Evolutionary conservation across 1,284 basidiomycete genomes (phyloP), one percentile per base, ranked within the genome.

Genomic region (Omphalotus olearius): DNA sequence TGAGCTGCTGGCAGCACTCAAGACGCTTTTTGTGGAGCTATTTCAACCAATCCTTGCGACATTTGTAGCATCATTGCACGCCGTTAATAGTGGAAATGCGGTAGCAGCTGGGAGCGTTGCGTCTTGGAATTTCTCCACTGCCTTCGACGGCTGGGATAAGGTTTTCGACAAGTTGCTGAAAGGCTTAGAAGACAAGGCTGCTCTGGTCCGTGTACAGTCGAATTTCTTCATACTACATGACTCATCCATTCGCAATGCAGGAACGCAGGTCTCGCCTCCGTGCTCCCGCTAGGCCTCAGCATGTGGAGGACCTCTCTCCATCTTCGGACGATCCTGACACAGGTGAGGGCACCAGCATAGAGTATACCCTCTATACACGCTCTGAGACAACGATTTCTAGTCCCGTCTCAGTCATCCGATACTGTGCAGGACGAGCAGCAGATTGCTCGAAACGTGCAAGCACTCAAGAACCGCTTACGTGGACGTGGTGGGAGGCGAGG

Each of bases 381-480:
- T 51, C 33, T 33, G 23, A 49, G 47, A 47, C 54, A 42, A 46
- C 26, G 28, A 10, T 43, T 23, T 52, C 1, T 54, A 88, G 85
- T 72, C 46, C 84, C 86, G 0, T 76, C 83, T 1, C 72, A 81
- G 56, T 73, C 76, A 13, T 67, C 74, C n/a, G 79, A 82, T 43
- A 63, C 68, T 2, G 70, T 79, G n/a, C 74, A 79, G 43, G 91
- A 94, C 57, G 91, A 91, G 50, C 85, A 95, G 62, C 85, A 93
- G 62, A 98, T 98, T 59, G 86, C 94, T 9, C 80, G 90, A 60
- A 98, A 95, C 62, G 90, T 97, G 1, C 88, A 94, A 62, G 92
- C 91, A 0, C 75, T 98, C 50, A 97, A 95, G 66, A 86, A 80
- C 50, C 79, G 92, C 36, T 71, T 96, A 44, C 82, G 87, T 50